Evolutionary conservation across 768 basidiomycete species (phyloP).

Genomic region (Pleurotus sapidus): DNA sequence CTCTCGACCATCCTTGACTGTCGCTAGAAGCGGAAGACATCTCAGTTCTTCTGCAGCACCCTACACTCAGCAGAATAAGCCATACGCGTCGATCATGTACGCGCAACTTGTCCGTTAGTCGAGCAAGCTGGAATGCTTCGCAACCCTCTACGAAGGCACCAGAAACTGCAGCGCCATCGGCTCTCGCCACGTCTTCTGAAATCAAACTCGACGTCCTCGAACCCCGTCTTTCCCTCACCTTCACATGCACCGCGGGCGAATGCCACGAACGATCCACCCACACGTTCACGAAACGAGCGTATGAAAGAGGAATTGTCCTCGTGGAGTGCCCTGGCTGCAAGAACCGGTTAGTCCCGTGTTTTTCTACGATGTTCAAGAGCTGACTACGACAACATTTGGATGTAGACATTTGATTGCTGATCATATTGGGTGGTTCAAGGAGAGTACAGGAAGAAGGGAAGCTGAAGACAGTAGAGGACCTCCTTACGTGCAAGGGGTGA

Average conservation of each 20-base stretch:
- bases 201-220: slow-evolving; percentile 25
- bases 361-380: neutral
- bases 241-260: slow-evolving; percentile 78
- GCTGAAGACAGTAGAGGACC: slow-evolving; percentile 77
- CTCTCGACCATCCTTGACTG: neutral
- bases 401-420: slow-evolving; percentile 83
- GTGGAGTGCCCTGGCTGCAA: slow-evolving; percentile 90
- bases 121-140: neutral
- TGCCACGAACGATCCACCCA: slow-evolving; percentile 83
- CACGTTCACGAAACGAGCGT: slow-evolving; percentile 80
- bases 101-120: neutral
- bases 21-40: too few species aligned
- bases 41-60: too few species aligned
- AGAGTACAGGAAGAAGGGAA: slow-evolving; percentile 70
- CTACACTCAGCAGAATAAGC: neutral
- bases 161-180: neutral
- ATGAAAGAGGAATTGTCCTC: slow-evolving; percentile 86
- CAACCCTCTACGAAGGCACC: neutral
- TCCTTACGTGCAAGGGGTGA: slow-evolving; percentile 78
- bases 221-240: slow-evolving; percentile 71
- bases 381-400: neutral
- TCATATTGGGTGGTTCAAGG: slow-evolving; percentile 91
- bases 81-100: neutral
- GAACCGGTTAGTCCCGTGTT: slow-evolving; percentile 58
- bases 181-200: neutral